Evolutionary conservation across 352 stramenopile species (phyloP).

Genomic region (Blastocystis sp.): DNA sequence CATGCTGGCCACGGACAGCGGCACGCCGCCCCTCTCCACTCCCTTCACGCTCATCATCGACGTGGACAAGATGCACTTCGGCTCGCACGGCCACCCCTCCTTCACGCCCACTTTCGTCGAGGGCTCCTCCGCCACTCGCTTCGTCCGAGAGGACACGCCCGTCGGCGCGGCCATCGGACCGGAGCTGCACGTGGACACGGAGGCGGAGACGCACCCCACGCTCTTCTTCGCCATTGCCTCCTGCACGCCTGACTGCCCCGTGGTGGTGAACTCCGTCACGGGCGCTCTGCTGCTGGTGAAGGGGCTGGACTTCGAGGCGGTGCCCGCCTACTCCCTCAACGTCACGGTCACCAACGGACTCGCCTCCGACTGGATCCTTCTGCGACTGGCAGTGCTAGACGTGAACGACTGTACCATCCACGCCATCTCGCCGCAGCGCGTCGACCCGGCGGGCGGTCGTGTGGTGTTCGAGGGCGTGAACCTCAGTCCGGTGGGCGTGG

Average conservation of each 20-base stretch:
- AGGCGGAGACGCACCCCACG: not conserved
- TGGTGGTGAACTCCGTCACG: conserved; percentile 4
- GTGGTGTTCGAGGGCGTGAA: not conserved
- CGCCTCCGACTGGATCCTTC: not conserved
- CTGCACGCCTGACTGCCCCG: conserved; percentile 13
- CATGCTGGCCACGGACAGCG: not conserved
- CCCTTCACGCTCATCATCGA: conserved; percentile 32
- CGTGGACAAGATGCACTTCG: not conserved
- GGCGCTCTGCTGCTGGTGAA: not conserved
- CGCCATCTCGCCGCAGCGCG: not conserved
- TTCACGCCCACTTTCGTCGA: conserved; percentile 12
- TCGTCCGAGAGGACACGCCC: not conserved
- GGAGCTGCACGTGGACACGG: not conserved
- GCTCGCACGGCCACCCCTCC: not conserved
- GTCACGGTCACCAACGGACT: conserved; percentile 31
- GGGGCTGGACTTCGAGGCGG: conserved; percentile 11
- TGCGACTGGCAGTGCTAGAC: not conserved
- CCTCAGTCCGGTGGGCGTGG: conserved; percentile 8
- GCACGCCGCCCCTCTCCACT: not conserved
- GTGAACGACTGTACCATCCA: conserved; percentile 10
- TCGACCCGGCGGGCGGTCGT: too few relatives aligned
- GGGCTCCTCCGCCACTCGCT: not conserved
- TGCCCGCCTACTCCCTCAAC: not conserved
- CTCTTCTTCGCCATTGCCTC: conserved; percentile 17
- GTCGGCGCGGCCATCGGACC: not conserved